Conservation (phyloP, 495 filamentous ascomycete species). For the Filosporella fistucella region DNA sequence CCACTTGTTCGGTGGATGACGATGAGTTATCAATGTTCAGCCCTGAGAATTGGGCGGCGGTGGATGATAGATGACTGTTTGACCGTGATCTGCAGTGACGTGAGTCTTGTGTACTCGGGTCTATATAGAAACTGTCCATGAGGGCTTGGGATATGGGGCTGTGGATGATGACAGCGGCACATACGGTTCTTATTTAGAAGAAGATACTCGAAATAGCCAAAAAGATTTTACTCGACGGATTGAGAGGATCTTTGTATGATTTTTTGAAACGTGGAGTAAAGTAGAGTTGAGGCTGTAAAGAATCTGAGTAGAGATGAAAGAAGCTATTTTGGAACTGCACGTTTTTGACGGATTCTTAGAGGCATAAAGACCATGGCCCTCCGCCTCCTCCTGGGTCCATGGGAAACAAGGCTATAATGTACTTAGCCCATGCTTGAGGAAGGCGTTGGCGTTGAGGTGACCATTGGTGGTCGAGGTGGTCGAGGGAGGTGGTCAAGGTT, state of each 20-base stretch:
- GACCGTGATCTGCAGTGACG: conserved; percentile 23
- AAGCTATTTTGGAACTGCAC: conserved; percentile 17
- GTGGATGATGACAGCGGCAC: conserved; percentile 21
- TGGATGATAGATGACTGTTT: conserved; percentile 23
- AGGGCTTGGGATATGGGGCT: conserved; percentile 13
- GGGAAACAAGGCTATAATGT: conserved; percentile 18
- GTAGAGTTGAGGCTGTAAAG: conserved; percentile 1
- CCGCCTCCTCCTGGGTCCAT: conserved; percentile 22
- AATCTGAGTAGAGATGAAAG: conserved; percentile 7
- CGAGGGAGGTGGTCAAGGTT: too few relatives aligned
- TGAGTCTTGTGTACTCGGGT: conserved; percentile 23
- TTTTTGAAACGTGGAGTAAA: conserved; percentile 17
- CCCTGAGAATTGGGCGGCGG: conserved; percentile 16
- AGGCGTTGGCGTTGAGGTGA: not conserved
- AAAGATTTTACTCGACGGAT: conserved; percentile 9
- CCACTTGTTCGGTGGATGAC: conserved; percentile 2
- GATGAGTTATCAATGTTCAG: conserved; percentile 14
- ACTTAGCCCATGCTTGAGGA: not conserved
- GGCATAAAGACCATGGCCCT: conserved; percentile 18
- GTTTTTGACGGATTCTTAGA: conserved; percentile 13
- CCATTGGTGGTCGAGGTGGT: conserved; percentile 10
- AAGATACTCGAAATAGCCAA: conserved; percentile 19
- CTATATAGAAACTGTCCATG: conserved; percentile 27
- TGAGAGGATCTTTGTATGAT: conserved; percentile 9
- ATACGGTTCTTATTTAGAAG: conserved; percentile 17